phyloP scores from a whole-genome alignment of 2,329 filamentous ascomycete species.

The Xylariaceae sp. region DNA sequence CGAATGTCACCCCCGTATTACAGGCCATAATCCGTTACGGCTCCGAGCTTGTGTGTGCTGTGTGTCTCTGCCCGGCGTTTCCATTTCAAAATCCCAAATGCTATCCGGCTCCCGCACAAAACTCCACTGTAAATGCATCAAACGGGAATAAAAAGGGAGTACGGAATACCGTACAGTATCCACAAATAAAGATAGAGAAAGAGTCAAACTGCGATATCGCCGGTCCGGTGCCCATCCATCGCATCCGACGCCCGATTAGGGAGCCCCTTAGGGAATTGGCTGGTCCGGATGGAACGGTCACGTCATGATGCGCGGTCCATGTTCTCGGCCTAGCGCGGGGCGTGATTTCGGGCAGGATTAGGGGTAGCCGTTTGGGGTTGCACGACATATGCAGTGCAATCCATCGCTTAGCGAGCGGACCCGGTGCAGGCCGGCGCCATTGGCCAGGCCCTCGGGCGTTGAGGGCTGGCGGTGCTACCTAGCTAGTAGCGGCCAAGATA shows the following conservation, averaged over 20 bases:
- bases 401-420: conserved; percentile 8
- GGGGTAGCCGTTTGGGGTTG: conserved; percentile 12
- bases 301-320: background rate
- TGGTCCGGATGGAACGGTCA: too few species aligned
- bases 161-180: too few species aligned
- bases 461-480: background rate
- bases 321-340: background rate
- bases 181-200: background rate
- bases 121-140: conserved; percentile 20
- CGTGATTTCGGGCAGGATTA: too few species aligned
- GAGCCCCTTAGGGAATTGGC: too few species aligned
- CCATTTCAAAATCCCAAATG: too few species aligned
- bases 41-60: conserved; percentile 7
- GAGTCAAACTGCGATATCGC: background rate
- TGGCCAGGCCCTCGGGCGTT: background rate
- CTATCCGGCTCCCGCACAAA: background rate
- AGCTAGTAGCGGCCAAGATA: background rate
- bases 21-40: background rate
- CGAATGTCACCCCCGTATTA: background rate
- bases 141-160: conserved; percentile 1
- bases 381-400: conserved; percentile 19
- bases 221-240: background rate
- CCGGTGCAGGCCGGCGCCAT: conserved; percentile 5
- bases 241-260: too few species aligned
- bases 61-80: too few species aligned